phyloP scores from a whole-genome alignment of 2,329 filamentous ascomycete genomes.

The Raffaelea albimanens region DNA sequence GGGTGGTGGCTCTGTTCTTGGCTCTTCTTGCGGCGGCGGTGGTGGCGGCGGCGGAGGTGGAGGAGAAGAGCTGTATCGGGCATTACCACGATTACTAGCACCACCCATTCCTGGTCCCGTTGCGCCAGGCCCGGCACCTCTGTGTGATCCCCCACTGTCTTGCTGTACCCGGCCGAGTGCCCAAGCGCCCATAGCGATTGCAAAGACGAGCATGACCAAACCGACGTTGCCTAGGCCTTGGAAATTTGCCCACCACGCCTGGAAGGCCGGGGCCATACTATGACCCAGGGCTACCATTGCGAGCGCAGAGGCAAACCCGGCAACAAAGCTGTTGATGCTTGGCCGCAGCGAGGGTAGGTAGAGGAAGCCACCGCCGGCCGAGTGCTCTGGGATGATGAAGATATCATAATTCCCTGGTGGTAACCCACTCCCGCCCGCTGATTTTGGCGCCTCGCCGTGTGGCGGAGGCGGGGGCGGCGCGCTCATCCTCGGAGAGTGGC shows the following conservation, averaged over 20 bases:
- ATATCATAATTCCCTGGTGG: conserved; percentile 93
- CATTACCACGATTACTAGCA: conserved; percentile 11
- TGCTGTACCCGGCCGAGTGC: conserved; percentile 58
- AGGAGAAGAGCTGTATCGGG: conserved; percentile 20
- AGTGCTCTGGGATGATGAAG: conserved; percentile 90
- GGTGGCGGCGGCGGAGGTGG: conserved; percentile 15
- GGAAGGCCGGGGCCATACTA: conserved; percentile 62
- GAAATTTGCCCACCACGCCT: conserved; percentile 62
- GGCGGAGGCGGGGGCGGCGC: conserved; percentile 75
- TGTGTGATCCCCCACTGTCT: conserved; percentile 16
- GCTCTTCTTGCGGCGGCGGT: conserved; percentile 12
- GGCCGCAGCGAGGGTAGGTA: conserved; percentile 87
- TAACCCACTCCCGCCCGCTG: conserved; percentile 43
- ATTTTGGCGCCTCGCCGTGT: conserved; percentile 70
- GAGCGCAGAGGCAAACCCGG: conserved; percentile 72
- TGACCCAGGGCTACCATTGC: conserved; percentile 64
- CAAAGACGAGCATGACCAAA: conserved; percentile 60
- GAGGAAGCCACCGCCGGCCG: conserved; percentile 78
- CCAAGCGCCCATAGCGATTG: conserved; percentile 72
- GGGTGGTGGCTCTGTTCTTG: conserved; percentile 7
- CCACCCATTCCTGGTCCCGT: conserved; percentile 13
- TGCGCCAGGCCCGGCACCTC: not conserved
- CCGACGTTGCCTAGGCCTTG: conserved; percentile 64
- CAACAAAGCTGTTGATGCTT: conserved; percentile 82
- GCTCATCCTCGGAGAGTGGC: conserved; percentile 28